Percentiles rank a stretch among this genome's conserved stretches.
Conservation (phyloP, 2,329 filamentous ascomycete genomes). For the Pezicula carpinea region DNA sequence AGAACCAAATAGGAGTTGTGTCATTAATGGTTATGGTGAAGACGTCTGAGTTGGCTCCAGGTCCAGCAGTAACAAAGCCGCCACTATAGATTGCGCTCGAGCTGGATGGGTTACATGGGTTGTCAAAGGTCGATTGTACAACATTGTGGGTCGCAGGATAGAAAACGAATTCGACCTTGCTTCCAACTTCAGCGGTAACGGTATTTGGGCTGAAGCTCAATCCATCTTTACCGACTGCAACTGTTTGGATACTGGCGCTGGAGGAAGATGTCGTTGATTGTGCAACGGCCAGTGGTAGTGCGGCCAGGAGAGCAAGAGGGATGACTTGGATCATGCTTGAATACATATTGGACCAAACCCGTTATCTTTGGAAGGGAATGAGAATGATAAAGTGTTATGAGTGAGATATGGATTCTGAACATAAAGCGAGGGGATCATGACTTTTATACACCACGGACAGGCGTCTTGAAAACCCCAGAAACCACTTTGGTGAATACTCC, state of each 20-base stretch:
- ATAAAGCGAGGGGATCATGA: too few species aligned
- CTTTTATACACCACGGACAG: too few species aligned
- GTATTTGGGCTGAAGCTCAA: slow-evolving; percentile 47
- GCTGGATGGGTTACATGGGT: slow-evolving; percentile 28
- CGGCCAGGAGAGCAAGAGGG: too few species aligned
- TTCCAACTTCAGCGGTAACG: slow-evolving; percentile 43
- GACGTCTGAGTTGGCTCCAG: slow-evolving; percentile 26
- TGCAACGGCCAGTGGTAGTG: too few species aligned
- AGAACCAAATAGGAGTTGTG: slow-evolving; percentile 38
- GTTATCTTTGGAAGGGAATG: too few species aligned
- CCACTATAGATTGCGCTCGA: slow-evolving; percentile 23
- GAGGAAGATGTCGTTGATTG: too few species aligned
- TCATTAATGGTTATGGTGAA: slow-evolving; percentile 36
- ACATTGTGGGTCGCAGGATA: slow-evolving; percentile 47
- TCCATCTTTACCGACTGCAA: slow-evolving; percentile 26
- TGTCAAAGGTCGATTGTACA: slow-evolving; percentile 31
- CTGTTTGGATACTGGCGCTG: slow-evolving; percentile 26
- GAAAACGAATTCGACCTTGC: slow-evolving; percentile 51
- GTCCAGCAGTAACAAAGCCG: slow-evolving; percentile 9
- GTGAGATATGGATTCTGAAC: too few species aligned
- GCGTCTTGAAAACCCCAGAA: too few species aligned
- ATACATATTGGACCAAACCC: too few species aligned
- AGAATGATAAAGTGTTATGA: too few species aligned
- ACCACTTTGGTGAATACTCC: too few species aligned
- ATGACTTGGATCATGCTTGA: too few species aligned